Evolutionary conservation across 768 basidiomycete species (phyloP), one percentile per base, ranked within the genome.

Genomic region (Holtermannia corniformis): DNA sequence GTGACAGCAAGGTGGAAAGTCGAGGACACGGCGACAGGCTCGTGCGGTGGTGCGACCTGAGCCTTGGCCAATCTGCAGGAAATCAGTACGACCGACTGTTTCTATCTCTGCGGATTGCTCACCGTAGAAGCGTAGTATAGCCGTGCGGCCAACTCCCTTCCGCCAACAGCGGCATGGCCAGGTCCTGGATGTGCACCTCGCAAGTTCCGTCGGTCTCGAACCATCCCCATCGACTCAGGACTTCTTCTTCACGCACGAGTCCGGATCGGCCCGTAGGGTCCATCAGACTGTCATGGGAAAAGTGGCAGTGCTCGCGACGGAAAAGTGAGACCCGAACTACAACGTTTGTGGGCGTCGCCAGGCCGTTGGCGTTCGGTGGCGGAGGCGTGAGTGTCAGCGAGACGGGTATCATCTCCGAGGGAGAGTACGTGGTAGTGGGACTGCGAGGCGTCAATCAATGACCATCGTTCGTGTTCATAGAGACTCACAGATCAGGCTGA

Each of bases 341-440:
- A 12, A 66, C 44, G 10, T 52, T 41, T 13, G 56, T 52, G 25
- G 37, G 20, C 4, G 51, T 2, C 1, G 49, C 46, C 10, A 16
- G 32, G 16, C 16, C 10, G 32, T 7, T 7, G 32, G 32, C 10
- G 7, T 7, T 37, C 10, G 40, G 27, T 32, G 20, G 28, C 1
- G 63, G 63, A 4, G 67, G 67, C 7, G 59, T 56, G 2, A 69
- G 48, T 5, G 22, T 45, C 5, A 69, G 19, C 7, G 50, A 51
- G 49, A 69, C 45, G 19, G 67, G 67, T 7, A 69, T 64, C 13
- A 42, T 46, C 5, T 63, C 62, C 7, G 64, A 64, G 20, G 67
- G 67, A 11, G 64, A 66, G 47, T 55, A 69, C 1, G 67, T 57
- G 7, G 67, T 66, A 5, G 65, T 66, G 11, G 63, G 67, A 3